Evolutionary conservation across 176 grass and related monocot genomes (phyloP).

Genomic region (Aegilops speltoides): DNA sequence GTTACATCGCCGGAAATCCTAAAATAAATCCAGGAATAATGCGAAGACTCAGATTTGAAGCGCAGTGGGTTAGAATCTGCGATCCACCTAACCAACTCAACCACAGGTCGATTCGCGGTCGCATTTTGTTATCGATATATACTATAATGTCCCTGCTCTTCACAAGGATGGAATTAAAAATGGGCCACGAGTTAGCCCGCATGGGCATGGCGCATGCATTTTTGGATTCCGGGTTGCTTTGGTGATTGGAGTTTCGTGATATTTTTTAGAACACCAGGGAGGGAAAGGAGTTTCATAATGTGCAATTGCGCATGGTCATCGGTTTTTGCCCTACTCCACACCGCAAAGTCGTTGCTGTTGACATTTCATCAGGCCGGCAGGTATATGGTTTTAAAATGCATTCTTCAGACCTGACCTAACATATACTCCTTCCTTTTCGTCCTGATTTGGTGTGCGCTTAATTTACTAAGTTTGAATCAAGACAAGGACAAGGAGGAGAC

Average conservation of each 20-base stretch:
- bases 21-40: no score
- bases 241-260: no score
- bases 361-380: background rate
- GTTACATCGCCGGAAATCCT: no score
- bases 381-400: background rate
- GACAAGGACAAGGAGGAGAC: no score
- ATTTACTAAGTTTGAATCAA: no score
- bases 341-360: background rate
- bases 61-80: no score
- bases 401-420: background rate
- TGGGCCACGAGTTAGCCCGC: conserved; percentile 9
- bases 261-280: no score
- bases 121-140: background rate
- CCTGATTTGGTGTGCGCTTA: no score
- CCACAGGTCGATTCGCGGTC: no score
- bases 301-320: background rate
- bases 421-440: background rate
- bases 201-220: background rate
- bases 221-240: background rate
- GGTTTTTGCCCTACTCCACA: background rate
- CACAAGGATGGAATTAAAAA: background rate
- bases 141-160: background rate
- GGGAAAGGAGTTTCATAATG: no score
- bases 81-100: no score
- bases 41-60: no score